Conservation (phyloP, 345 rosid genomes). For the Gynandropsis gynandra region DNA sequence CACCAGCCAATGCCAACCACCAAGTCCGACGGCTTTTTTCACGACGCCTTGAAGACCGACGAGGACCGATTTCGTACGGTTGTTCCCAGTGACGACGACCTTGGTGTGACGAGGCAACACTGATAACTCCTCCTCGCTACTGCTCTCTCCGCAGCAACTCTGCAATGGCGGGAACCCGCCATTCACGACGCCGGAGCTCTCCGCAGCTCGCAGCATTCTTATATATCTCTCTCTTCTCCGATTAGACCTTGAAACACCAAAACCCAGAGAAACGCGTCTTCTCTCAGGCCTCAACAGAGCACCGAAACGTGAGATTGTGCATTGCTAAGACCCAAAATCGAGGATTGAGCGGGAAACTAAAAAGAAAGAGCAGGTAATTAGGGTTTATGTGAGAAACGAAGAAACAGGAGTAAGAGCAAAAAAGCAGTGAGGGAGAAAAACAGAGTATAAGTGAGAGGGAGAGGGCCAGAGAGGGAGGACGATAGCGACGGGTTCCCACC, state of each 20-base stretch:
- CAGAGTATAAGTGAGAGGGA: conserved; percentile 22
- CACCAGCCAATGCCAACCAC: conserved; percentile 99
- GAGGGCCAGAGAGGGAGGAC: conserved; percentile 31
- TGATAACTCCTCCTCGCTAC: conserved; percentile 94
- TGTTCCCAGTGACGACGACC: conserved; percentile 91
- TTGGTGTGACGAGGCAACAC: conserved; percentile 94
- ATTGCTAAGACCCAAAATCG: conserved; percentile 39
- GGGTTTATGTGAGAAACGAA: conserved; percentile 35
- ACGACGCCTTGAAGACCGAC: conserved; percentile 95
- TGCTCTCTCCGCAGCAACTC: conserved; percentile 56
- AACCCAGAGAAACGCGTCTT: conserved; percentile 12
- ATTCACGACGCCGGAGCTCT: conserved; percentile 49
- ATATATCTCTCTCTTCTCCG: neutral
- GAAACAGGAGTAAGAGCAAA: no score
- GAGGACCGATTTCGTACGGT: conserved; percentile 90
- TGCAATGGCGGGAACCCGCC: conserved; percentile 67
- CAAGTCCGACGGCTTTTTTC: conserved; percentile 94
- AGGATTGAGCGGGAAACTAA: conserved; percentile 21
- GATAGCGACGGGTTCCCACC: conserved; percentile 20
- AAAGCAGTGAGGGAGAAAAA: conserved; percentile 42
- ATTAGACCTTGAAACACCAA: conserved; percentile 10
- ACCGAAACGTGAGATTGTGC: conserved; percentile 51
- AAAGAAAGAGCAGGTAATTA: conserved; percentile 24
- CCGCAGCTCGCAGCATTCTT: conserved; percentile 66
- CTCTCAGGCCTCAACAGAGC: conserved; percentile 23